Percentiles rank a stretch among this genome's conserved stretches.
Conservation (phyloP, 805 yeast species). For the Suhomyces xylopsoci region DNA sequence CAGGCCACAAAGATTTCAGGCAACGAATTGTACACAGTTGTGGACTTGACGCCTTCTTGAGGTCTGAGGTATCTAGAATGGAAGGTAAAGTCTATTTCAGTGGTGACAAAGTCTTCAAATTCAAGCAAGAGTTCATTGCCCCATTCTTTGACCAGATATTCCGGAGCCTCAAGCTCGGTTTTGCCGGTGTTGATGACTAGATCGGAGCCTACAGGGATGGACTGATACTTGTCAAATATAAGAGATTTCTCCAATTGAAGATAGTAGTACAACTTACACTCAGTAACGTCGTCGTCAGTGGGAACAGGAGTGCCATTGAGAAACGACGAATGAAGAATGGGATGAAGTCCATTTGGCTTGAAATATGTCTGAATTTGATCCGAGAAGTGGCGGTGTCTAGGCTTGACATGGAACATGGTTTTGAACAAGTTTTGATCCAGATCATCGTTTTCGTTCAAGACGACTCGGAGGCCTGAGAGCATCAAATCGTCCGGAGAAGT, state of each 20-base stretch:
- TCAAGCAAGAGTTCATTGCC: slow-evolving; percentile 38
- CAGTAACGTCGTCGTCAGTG: slow-evolving; percentile 20
- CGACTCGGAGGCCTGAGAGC: slow-evolving; percentile 33
- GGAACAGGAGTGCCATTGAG: slow-evolving; percentile 9
- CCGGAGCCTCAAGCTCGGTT: slow-evolving; percentile 39
- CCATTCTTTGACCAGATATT: slow-evolving; percentile 35
- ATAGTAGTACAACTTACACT: slow-evolving; percentile 34
- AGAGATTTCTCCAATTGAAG: slow-evolving; percentile 28
- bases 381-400: slow-evolving; percentile 27
- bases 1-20: slow-evolving; percentile 39
- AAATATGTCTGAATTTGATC: not conserved
- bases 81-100: slow-evolving; percentile 24
- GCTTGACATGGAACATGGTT: slow-evolving; percentile 42
- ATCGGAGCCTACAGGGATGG: slow-evolving; percentile 19
- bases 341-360: slow-evolving; percentile 36
- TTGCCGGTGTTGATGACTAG: slow-evolving; percentile 30
- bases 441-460: slow-evolving; percentile 18
- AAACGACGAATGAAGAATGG: slow-evolving; percentile 22
- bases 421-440: slow-evolving; percentile 22
- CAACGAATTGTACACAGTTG: slow-evolving; percentile 13
- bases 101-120: slow-evolving; percentile 10
- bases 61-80: slow-evolving; percentile 44
- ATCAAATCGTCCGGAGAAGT: slow-evolving; percentile 33
- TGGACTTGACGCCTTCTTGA: slow-evolving; percentile 5
- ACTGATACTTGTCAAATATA: slow-evolving; percentile 39